Evolutionary conservation across 2,329 filamentous ascomycete species (phyloP).

Genomic region (Tolypocladium amazonense): DNA sequence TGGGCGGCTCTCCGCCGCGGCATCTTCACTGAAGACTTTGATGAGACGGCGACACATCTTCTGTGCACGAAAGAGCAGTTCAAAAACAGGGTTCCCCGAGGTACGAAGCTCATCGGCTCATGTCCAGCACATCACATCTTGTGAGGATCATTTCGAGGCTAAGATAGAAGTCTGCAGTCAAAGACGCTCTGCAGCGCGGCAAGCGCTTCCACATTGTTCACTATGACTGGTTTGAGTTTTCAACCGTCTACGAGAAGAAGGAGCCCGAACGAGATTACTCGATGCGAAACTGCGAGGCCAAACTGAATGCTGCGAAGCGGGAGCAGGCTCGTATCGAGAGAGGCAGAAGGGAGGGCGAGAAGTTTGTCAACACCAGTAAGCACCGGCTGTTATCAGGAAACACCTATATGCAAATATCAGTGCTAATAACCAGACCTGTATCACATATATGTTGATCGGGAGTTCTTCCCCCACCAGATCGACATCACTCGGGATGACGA

Average conservation of each 20-base stretch:
- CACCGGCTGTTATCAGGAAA: slow-evolving; percentile 1
- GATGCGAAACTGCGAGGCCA: slow-evolving; percentile 22
- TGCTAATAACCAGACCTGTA: slow-evolving; percentile 37
- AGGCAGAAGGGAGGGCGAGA: slow-evolving; percentile 28
- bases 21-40: slow-evolving; percentile 38
- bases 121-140: neutral
- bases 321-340: slow-evolving; percentile 23
- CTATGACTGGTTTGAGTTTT: slow-evolving; percentile 43
- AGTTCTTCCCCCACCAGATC: slow-evolving; percentile 54
- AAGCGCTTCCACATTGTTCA: slow-evolving; percentile 30
- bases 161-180: slow-evolving; percentile 18
- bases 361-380: slow-evolving; percentile 39
- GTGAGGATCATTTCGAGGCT: neutral
- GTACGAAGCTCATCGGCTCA: slow-evolving; percentile 11
- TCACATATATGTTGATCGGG: slow-evolving; percentile 52
- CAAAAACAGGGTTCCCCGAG: slow-evolving; percentile 27
- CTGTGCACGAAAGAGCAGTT: slow-evolving; percentile 55
- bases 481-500: slow-evolving; percentile 43
- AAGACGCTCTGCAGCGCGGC: slow-evolving; percentile 22
- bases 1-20: slow-evolving; percentile 61
- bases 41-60: slow-evolving; percentile 57
- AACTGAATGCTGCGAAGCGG: slow-evolving; percentile 18
- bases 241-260: slow-evolving; percentile 19
- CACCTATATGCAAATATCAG: neutral
- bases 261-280: slow-evolving; percentile 27